Conservation (phyloP, 73 alveolate species). For the Paramecium tetraurelia region DNA sequence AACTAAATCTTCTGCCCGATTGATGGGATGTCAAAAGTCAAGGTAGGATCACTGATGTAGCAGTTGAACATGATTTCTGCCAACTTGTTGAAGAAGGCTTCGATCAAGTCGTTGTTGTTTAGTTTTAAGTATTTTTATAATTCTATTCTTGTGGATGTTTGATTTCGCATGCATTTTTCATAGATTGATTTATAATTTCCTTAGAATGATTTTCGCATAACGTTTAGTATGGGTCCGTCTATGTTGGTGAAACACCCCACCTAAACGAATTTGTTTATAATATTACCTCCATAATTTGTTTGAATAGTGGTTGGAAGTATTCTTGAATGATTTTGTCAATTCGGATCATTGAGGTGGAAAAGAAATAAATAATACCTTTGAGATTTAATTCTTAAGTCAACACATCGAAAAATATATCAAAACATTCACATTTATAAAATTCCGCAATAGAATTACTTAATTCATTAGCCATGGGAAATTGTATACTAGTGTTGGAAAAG, state of each 20-base stretch:
- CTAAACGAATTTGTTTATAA: not conserved
- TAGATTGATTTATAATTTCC: slow-evolving; percentile 82
- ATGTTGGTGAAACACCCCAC: slow-evolving; percentile 71
- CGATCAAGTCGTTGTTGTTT: slow-evolving; percentile 49
- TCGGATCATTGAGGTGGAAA: slow-evolving; percentile 73
- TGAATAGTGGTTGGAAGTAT: slow-evolving; percentile 84
- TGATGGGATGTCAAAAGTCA: slow-evolving; percentile 74
- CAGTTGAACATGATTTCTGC: slow-evolving; percentile 71
- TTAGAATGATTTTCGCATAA: slow-evolving; percentile 90
- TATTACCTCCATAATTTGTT: slow-evolving; percentile 71
- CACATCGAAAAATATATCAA: slow-evolving; percentile 94
- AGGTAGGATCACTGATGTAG: slow-evolving; percentile 85
- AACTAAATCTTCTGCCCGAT: slow-evolving; percentile 90
- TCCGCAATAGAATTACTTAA: slow-evolving; percentile 82
- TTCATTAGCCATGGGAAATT: slow-evolving; percentile 95
- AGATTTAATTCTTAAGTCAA: slow-evolving; percentile 91
- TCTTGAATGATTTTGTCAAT: slow-evolving; percentile 70
- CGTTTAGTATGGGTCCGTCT: slow-evolving; percentile 95
- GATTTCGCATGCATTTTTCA: slow-evolving; percentile 65
- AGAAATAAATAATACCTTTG: slow-evolving; percentile 90
- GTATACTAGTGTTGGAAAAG: slow-evolving; percentile 83
- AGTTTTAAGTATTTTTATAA: slow-evolving; percentile 66
- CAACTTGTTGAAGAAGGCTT: slow-evolving; percentile 72
- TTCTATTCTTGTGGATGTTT: slow-evolving; percentile 74
- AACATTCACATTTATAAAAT: slow-evolving; percentile 92